Evolutionary conservation across 2,329 filamentous ascomycete species (phyloP), one percentile per base, ranked within the genome.

Genomic region (Claviceps purpurea): DNA sequence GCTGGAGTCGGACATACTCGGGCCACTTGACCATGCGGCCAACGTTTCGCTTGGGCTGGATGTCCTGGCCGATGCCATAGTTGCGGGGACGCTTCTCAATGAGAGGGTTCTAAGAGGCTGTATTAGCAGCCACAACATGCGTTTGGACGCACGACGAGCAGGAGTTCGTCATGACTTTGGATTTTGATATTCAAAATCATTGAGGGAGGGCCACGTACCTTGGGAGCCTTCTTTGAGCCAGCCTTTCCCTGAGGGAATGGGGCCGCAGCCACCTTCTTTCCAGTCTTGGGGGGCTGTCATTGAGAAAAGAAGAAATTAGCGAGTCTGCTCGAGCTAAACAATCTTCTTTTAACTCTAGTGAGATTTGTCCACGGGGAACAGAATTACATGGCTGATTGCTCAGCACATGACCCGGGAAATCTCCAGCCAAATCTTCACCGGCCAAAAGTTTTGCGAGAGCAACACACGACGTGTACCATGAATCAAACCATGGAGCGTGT

Each of bases 271-370:
- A 88, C 85, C 82, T 96, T 97, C 87, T 96, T 97, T 81, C 89
- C 89, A 69, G 79, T 72, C 80, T 97, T 98, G 72, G 91, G 87
- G 86, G 93, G 89, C 93, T 97, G 79, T 97, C 90, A 97, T 97
- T 93, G 91, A 97, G 91, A 89, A 94, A 90, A 93, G 87, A 95
- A 89, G 84, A 88, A 77, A 89, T 95, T 87, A 96, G 89, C 85
- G 75, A 80, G 78, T 82, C 24, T 81, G 84, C 80, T 84, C 84
- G 78, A 79, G 83, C 82, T 74, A 74, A 75, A 75, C 76, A 78
- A 78, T 87, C 85, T 89, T 87, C 83, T 85, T 82, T 85, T 75
- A 86, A 85, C 89, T 95, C 89, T 94, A 94, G 76, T 84, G 88
- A 93, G 85, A 78, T 44, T 18, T 20, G 45, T 40, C 50, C 46